phyloP scores from a whole-genome alignment of 73 alveolate genomes.

The Paramecium biaurelia region DNA sequence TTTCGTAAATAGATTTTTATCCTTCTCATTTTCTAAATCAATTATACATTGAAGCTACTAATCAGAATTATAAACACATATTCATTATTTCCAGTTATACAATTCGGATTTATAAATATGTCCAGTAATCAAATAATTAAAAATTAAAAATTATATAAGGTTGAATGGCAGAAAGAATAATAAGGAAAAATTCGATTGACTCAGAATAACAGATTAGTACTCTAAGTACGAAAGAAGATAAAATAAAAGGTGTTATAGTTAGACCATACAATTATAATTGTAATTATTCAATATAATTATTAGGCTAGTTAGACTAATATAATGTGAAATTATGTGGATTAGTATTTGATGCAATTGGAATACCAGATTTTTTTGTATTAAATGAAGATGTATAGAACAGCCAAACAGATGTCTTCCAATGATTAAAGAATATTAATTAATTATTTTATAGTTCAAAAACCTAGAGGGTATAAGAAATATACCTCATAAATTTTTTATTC shows the following conservation, averaged over 20 bases:
- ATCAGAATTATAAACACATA: not conserved
- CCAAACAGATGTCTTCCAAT: not conserved
- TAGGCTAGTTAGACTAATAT: not conserved
- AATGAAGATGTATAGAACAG: not conserved
- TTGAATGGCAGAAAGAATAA: not conserved
- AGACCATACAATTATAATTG: not conserved
- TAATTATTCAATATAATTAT: not conserved
- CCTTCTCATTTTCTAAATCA: not conserved
- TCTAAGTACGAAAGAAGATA: not conserved
- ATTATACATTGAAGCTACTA: not conserved
- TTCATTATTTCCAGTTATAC: not conserved
- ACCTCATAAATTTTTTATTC: not conserved
- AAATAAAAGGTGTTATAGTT: not conserved
- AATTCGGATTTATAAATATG: not conserved
- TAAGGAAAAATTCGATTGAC: not conserved
- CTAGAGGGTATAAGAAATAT: not conserved
- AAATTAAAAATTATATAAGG: not conserved
- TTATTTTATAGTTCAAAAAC: not conserved
- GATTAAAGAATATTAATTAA: not conserved
- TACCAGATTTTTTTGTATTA: not conserved
- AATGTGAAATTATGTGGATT: not conserved
- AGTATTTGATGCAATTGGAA: not conserved
- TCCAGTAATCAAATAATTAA: not conserved
- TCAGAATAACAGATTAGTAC: not conserved
- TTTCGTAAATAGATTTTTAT: no score